Conservation (phyloP, 2,329 filamentous ascomycete genomes). For the Chrysoporthe austroafricana region DNA sequence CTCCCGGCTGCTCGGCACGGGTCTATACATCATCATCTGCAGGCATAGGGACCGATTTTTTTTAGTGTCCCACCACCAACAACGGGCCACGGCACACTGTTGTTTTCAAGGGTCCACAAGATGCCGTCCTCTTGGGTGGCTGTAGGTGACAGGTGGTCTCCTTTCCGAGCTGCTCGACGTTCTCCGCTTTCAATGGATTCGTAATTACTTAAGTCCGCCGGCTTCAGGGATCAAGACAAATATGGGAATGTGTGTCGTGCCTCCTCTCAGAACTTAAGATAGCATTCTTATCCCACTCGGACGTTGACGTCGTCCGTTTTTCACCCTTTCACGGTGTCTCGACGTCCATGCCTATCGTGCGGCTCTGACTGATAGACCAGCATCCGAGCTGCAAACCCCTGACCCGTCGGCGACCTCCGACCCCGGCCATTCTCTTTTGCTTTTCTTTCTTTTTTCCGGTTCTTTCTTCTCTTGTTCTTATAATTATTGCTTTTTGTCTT, state of each 20-base stretch:
- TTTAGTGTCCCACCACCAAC: not conserved
- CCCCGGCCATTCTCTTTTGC: not conserved
- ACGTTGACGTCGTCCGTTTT: not conserved
- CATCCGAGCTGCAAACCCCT: not conserved
- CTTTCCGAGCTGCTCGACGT: not conserved
- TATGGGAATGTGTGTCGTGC: not conserved
- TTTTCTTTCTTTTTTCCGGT: not conserved
- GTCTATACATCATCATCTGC: not conserved
- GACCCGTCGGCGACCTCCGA: constrained; percentile 3
- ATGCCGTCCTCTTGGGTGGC: not conserved
- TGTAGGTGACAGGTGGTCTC: not conserved
- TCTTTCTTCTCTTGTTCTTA: not conserved
- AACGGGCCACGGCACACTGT: not conserved
- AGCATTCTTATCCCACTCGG: too few relatives aligned
- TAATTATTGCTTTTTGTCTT: too few relatives aligned
- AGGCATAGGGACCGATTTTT: not conserved
- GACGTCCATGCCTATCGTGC: not conserved
- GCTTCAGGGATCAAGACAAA: not conserved
- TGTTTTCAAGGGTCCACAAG: not conserved
- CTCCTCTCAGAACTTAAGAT: not conserved
- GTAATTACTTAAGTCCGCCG: constrained; percentile 17
- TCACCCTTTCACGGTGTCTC: not conserved
- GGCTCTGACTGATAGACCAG: constrained; percentile 1
- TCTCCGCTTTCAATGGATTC: constrained; percentile 2
- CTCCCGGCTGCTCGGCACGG: constrained; percentile 7